These are phyloP conservation scores for Penicillium angulare DNA, from an alignment of 495 filamentous ascomycete species.

Conservation along the genomic window DNA sequence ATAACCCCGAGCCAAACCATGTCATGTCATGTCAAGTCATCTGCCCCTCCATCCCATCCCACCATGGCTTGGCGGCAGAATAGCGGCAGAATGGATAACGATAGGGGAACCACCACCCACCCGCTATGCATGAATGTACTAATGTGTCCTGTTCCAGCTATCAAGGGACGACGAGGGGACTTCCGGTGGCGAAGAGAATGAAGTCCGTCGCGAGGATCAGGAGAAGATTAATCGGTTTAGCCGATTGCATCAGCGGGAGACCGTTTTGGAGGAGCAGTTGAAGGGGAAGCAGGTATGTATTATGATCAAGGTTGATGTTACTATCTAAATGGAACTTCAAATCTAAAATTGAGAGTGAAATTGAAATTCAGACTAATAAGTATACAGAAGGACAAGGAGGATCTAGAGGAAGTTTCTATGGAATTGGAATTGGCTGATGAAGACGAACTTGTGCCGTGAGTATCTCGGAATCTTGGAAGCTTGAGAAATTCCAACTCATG, in stretches of 20 bases:
- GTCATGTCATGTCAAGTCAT: too few species aligned
- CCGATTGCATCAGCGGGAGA: constrained; percentile 83
- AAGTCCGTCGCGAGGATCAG: constrained; percentile 94
- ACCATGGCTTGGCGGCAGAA: constrained; percentile 5
- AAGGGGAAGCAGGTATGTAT: constrained; percentile 74
- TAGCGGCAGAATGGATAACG: background rate
- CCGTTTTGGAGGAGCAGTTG: constrained; percentile 74
- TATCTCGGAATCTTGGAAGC: constrained; percentile 8
- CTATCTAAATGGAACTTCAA: too few species aligned
- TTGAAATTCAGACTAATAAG: background rate
- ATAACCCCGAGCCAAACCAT: background rate
- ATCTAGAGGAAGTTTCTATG: constrained; percentile 84
- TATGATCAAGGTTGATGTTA: background rate
- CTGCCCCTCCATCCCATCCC: constrained; percentile 4
- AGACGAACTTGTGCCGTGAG: constrained; percentile 86
- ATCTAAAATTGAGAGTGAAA: too few species aligned
- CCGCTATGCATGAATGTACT: too few species aligned
- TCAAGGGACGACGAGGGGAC: constrained; percentile 82
- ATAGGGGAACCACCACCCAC: background rate
- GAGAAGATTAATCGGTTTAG: constrained; percentile 99
- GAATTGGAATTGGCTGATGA: constrained; percentile 96
- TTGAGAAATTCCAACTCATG: too few species aligned
- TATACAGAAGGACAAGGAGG: constrained; percentile 93
- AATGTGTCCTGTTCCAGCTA: constrained; percentile 54
- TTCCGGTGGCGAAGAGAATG: constrained; percentile 71